These are phyloP conservation scores for Cenococcum geophilum DNA, from an alignment of 495 filamentous ascomycete genomes.

Conservation along the genomic window DNA sequence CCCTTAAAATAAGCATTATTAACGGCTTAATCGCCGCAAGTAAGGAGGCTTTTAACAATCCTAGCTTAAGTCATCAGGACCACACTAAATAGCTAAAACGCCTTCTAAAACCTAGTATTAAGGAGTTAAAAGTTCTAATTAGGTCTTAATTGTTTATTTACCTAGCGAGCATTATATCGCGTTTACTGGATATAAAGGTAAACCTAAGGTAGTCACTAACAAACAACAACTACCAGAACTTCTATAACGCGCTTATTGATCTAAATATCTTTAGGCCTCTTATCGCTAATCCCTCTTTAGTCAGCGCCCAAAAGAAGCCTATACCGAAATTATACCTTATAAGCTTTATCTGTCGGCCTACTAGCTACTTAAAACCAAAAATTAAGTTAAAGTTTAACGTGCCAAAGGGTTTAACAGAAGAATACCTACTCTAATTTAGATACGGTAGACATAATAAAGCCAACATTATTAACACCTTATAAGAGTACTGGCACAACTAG, in stretches of 20 bases:
- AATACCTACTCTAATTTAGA: constrained; percentile 40
- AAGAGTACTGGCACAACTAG: constrained; percentile 46
- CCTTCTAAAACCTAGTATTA: constrained; percentile 21
- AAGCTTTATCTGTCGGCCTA: constrained; percentile 38
- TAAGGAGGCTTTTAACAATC: not conserved
- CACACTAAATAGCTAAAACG: not conserved
- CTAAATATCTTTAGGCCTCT: constrained; percentile 34
- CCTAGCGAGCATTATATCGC: constrained; percentile 29
- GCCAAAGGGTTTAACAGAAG: constrained; percentile 40
- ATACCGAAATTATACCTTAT: constrained; percentile 36
- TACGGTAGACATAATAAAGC: constrained; percentile 37
- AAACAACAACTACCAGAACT: constrained; percentile 39
- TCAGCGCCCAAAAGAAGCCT: not conserved
- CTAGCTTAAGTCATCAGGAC: not conserved
- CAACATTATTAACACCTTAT: constrained; percentile 40
- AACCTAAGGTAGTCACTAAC: constrained; percentile 27
- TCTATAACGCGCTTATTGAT: constrained; percentile 37
- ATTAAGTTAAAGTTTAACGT: constrained; percentile 38
- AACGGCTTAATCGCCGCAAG: constrained; percentile 24
- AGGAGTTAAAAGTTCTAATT: not conserved
- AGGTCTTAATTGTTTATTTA: constrained; percentile 17
- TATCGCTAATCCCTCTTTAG: constrained; percentile 12
- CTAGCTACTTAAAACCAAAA: constrained; percentile 13
- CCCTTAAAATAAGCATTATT: constrained; percentile 32
- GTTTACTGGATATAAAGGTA: constrained; percentile 30